Conservation (phyloP, 257 asterid genomes). For the Anisodus tanguticus region DNA sequence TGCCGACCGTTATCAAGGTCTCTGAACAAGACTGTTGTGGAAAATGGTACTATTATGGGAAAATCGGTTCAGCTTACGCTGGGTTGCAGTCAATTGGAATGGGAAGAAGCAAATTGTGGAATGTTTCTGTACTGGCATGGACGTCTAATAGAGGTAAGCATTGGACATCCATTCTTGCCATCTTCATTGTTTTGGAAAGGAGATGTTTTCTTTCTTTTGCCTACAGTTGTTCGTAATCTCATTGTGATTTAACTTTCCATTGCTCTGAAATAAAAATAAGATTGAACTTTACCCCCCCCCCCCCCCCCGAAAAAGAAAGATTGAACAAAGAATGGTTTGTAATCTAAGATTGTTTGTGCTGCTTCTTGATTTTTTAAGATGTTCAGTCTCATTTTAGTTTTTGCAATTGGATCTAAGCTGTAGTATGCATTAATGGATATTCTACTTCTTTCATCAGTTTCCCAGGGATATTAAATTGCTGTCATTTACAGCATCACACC, state of each 20-base stretch:
- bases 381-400: conserved; percentile 10
- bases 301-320: neutral
- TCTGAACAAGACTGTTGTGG: conserved; percentile 58
- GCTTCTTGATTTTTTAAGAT: conserved; percentile 22
- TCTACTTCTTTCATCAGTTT: neutral
- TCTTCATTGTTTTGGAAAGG: conserved; percentile 27
- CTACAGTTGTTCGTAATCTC: neutral
- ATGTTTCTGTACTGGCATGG: conserved; percentile 87
- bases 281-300: neutral
- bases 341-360: neutral
- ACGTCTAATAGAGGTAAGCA: conserved; percentile 76
- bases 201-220: neutral
- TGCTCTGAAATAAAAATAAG: neutral
- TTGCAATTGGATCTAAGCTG: neutral
- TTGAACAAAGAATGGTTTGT: neutral
- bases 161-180: conserved; percentile 28
- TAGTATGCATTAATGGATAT: neutral
- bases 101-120: conserved; percentile 85
- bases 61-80: conserved; percentile 61
- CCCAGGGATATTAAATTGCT: neutral
- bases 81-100: conserved; percentile 72
- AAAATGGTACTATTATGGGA: conserved; percentile 55
- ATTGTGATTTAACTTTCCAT: neutral
- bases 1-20: conserved; percentile 73
- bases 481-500: neutral